Conservation (phyloP, 257 asterid species). For the Solanum pennellii region DNA sequence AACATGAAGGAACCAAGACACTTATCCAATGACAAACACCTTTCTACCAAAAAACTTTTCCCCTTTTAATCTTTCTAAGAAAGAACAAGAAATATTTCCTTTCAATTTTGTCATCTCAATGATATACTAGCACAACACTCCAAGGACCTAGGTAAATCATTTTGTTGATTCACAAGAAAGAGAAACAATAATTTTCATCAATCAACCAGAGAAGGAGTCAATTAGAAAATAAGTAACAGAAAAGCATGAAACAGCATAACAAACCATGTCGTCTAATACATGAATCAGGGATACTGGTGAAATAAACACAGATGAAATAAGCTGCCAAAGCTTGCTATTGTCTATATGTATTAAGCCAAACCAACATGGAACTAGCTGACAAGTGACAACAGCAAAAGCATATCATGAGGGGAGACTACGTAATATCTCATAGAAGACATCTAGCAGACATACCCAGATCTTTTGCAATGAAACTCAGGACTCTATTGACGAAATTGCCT, state of each 20-base stretch:
- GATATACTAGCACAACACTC: not conserved
- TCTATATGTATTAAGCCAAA: not conserved
- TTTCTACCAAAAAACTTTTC: not conserved
- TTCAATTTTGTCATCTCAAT: not conserved
- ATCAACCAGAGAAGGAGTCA: not conserved
- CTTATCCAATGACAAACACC: not conserved
- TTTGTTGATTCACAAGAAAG: not conserved
- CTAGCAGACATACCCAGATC: slow-evolving; percentile 50
- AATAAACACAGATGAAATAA: not conserved
- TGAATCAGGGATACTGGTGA: not conserved
- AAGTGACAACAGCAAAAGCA: not conserved
- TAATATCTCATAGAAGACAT: not conserved
- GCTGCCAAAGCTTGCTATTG: not conserved
- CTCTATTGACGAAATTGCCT: slow-evolving; percentile 88
- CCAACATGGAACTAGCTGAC: not conserved
- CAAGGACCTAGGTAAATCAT: not conserved
- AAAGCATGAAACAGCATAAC: not conserved
- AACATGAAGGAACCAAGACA: not conserved
- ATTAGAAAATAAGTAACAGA: not conserved
- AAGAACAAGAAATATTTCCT: not conserved
- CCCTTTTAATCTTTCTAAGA: not conserved
- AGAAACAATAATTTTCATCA: not conserved
- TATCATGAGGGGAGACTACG: not conserved
- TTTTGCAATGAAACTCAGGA: slow-evolving; percentile 87
- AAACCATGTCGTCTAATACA: not conserved